These are phyloP conservation scores for Tricholoma saponaceum DNA, from an alignment of 768 basidiomycete genomes.

Conservation along the genomic window DNA sequence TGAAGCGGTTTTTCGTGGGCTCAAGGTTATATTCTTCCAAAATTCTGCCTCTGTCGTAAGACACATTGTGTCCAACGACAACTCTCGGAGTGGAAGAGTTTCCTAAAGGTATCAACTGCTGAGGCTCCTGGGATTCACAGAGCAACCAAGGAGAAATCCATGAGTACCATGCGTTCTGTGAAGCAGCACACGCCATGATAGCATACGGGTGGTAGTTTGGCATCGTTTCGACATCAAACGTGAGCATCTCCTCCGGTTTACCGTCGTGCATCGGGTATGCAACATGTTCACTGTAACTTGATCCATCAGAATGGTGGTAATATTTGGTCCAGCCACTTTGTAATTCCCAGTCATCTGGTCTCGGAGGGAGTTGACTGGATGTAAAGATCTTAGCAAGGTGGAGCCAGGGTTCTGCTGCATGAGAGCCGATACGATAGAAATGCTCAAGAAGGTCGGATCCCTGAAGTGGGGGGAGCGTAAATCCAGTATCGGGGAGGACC, in stretches of 20 bases:
- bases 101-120: conserved; percentile 78
- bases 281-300: conserved; percentile 71
- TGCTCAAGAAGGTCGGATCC: conserved; percentile 83
- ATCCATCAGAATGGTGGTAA: conserved; percentile 64
- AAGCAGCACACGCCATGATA: conserved; percentile 85
- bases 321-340: conserved; percentile 92
- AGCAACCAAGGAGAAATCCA: conserved; percentile 97
- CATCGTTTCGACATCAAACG: conserved; percentile 94
- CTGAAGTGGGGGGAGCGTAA: conserved; percentile 82
- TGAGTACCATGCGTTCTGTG: conserved; percentile 84
- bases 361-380: conserved; percentile 50
- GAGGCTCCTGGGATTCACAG: conserved; percentile 44
- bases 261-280: conserved; percentile 61
- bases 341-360: conserved; percentile 45
- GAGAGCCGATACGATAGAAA: conserved; percentile 74
- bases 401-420: conserved; percentile 75
- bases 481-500: conserved; percentile 70
- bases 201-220: conserved; percentile 78
- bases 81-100: conserved; percentile 48
- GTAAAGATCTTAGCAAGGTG: conserved; percentile 60
- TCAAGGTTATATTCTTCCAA: conserved; percentile 75
- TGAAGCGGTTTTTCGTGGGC: conserved; percentile 69
- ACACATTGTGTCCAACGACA: conserved; percentile 92
- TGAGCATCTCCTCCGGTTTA: conserved; percentile 66
- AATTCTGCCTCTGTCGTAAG: conserved; percentile 85